Percentiles rank a stretch among this genome's conserved stretches.
phyloP scores from a whole-genome alignment of 2,329 filamentous ascomycete genomes.

The Dothideomycetes sp. region DNA sequence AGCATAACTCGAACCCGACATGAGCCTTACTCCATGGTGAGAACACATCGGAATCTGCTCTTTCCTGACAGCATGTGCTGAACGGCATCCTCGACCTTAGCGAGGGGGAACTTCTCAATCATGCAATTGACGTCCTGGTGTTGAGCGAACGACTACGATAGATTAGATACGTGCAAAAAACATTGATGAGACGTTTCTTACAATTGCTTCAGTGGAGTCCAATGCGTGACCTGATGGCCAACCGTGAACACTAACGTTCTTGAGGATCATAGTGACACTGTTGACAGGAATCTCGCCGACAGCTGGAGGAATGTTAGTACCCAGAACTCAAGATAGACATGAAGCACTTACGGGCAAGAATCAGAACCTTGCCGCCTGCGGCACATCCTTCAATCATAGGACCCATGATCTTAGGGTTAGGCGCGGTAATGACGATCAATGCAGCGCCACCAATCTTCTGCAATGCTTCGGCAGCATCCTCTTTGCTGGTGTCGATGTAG shows the following conservation, averaged over 20 bases:
- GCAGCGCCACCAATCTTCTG: slow-evolving; percentile 50
- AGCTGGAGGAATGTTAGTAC: slow-evolving; percentile 20
- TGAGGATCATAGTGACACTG: slow-evolving; percentile 32
- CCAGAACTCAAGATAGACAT: background rate
- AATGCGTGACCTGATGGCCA: slow-evolving; percentile 44
- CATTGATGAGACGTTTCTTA: too few relatives aligned
- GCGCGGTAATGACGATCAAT: slow-evolving; percentile 52
- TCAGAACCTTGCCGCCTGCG: slow-evolving; percentile 45
- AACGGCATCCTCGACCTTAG: slow-evolving; percentile 38
- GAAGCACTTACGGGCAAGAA: slow-evolving; percentile 33
- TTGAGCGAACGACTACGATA: slow-evolving; percentile 38
- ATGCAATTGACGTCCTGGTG: slow-evolving; percentile 39
- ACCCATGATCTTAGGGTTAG: slow-evolving; percentile 44
- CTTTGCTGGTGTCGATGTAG: slow-evolving; percentile 43
- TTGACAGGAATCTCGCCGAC: slow-evolving; percentile 34
- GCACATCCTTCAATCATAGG: slow-evolving; percentile 44
- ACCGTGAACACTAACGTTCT: slow-evolving; percentile 36
- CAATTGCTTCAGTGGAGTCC: slow-evolving; percentile 43
- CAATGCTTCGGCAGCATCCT: slow-evolving; percentile 39
- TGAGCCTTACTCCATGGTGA: slow-evolving; percentile 36
- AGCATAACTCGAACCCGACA: too few relatives aligned
- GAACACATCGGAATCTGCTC: slow-evolving; percentile 40
- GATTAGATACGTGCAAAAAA: too few relatives aligned
- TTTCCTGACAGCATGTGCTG: slow-evolving; percentile 39
- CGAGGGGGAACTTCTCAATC: slow-evolving; percentile 42